Evolutionary conservation across 1,284 basidiomycete genomes (phyloP).

Genomic region (Pascua guehoae): DNA sequence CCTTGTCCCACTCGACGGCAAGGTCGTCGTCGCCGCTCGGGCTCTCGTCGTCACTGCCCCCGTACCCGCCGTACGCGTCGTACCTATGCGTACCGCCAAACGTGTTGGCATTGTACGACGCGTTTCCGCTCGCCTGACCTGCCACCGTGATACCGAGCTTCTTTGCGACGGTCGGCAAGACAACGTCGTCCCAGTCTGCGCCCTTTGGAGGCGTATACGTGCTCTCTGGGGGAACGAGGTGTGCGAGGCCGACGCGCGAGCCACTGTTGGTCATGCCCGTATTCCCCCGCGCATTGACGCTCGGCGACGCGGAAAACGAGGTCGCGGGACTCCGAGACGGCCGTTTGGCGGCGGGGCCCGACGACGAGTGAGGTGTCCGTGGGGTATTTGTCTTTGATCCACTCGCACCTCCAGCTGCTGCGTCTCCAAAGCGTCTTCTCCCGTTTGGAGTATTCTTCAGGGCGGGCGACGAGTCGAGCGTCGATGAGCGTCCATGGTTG

Average conservation of each 20-base stretch:
- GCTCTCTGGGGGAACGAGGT: conserved; percentile 41
- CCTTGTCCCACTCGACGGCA: conserved; percentile 46
- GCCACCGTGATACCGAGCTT: conserved; percentile 60
- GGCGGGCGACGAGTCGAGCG: too few species aligned
- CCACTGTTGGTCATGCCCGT: background rate
- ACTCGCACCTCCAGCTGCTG: too few species aligned
- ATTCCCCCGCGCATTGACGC: background rate
- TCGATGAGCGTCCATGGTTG: too few species aligned
- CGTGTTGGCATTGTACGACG: too few species aligned
- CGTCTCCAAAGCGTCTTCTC: too few species aligned
- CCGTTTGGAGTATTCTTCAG: too few species aligned
- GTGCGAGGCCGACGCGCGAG: conserved; percentile 33
- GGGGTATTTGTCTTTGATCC: too few species aligned
- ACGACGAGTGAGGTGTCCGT: background rate
- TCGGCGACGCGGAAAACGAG: background rate
- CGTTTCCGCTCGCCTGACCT: background rate
- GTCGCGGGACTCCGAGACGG: background rate
- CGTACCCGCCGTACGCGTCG: background rate
- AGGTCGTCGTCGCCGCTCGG: conserved; percentile 33
- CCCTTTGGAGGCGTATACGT: conserved; percentile 46
- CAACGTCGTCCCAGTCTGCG: conserved; percentile 53
- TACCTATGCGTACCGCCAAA: background rate
- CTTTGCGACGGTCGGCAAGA: conserved; percentile 70
- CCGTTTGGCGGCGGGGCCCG: background rate
- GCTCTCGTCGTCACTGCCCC: background rate